A percentile compares a stretch with the other conserved stretches of the same genome.
Evolutionary conservation across 2,329 filamentous ascomycete genomes (phyloP).

Genomic region (Beauveria sp.): DNA sequence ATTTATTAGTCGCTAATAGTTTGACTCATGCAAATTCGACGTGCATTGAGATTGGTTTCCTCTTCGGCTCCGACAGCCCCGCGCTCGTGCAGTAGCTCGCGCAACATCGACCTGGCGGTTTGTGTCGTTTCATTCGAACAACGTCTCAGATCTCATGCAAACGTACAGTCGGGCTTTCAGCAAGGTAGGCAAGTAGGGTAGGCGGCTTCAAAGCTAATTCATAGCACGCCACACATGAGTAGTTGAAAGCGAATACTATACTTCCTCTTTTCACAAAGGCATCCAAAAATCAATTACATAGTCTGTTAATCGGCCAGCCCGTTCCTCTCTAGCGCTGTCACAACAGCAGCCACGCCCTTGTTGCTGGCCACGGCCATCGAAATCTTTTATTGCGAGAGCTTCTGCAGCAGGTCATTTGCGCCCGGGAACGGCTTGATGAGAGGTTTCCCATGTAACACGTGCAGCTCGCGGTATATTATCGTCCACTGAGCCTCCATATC

Average conservation of each 20-base stretch:
- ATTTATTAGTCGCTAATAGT: no score
- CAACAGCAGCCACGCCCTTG: constrained; percentile 12
- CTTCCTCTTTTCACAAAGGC: background rate
- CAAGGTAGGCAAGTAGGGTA: no score
- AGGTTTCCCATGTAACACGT: constrained; percentile 11
- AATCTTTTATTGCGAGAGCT: constrained; percentile 1
- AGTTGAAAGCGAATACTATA: background rate
- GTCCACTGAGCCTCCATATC: constrained; percentile 7
- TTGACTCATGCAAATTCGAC: no score
- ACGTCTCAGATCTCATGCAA: no score
- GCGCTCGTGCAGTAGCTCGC: no score
- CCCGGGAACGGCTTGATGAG: constrained; percentile 11
- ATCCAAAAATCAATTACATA: background rate
- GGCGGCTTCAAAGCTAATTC: no score
- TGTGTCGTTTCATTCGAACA: no score
- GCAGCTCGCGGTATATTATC: constrained; percentile 10
- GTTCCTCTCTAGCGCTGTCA: constrained; percentile 6
- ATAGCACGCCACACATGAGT: no score
- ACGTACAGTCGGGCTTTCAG: no score
- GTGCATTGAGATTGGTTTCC: no score
- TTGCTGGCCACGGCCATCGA: constrained; percentile 14
- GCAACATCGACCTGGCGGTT: no score
- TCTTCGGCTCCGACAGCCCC: no score
- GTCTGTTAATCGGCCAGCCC: constrained; percentile 6
- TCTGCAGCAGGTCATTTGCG: constrained; percentile 7